Evolutionary conservation across 164 flowering plant species (phyloP).

Genomic region (Warburgia ugandensis): DNA sequence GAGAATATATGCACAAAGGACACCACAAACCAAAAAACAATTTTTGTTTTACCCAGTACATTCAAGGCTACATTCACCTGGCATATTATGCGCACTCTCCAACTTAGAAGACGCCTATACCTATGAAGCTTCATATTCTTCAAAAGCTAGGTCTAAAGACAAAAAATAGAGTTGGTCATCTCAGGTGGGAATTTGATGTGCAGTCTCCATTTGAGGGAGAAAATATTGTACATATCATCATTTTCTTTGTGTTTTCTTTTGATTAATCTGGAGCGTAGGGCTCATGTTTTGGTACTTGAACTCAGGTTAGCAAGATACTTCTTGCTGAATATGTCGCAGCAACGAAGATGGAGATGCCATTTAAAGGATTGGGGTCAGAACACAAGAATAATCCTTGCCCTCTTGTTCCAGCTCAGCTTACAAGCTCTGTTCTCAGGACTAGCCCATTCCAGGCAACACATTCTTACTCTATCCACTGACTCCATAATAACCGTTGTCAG

Average conservation of each 20-base stretch:
- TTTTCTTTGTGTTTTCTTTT: conserved; percentile 2
- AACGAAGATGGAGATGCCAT: conserved; percentile 51
- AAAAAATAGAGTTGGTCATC: conserved; percentile 82
- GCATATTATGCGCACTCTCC: conserved; percentile 96
- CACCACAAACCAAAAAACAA: conserved; percentile 59
- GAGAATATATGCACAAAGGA: conserved; percentile 59
- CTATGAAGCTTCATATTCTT: background rate
- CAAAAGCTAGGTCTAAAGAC: conserved; percentile 63
- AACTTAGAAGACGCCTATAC: conserved; percentile 32
- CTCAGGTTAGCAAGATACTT: conserved; percentile 92
- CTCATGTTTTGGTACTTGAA: conserved; percentile 6
- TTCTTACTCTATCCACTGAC: background rate
- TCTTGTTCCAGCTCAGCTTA: conserved; percentile 55
- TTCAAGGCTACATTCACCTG: conserved; percentile 76
- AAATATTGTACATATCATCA: conserved; percentile 47
- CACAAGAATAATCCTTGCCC: conserved; percentile 79
- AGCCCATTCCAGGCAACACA: conserved; percentile 66
- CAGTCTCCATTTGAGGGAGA: conserved; percentile 97
- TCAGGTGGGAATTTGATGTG: conserved; percentile 84
- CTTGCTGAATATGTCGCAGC: conserved; percentile 55
- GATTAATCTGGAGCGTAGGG: no score
- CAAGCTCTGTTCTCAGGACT: conserved; percentile 54
- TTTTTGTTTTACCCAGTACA: conserved; percentile 85
- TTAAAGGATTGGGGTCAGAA: conserved; percentile 75
- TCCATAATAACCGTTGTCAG: background rate